Base-by-base conservation (phyloP, 768 basidiomycete genomes). In the Suillus lakei region DNA sequence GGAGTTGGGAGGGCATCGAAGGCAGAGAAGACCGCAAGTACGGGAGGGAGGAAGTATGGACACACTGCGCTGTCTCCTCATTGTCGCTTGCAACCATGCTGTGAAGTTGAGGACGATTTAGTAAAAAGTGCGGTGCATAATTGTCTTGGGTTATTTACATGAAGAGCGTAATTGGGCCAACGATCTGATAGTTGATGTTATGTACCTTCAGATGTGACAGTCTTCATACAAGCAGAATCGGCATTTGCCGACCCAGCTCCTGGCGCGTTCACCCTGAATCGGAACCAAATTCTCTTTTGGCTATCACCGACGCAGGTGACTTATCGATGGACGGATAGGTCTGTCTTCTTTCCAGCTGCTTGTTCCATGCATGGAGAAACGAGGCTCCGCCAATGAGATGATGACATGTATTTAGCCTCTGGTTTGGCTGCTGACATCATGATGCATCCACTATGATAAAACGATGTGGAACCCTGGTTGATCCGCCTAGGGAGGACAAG, bases 61-160 rank as follows among this genome's bases (percentile, higher is more conserved):
- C 21, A 41, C 69, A 50, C 59, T 72, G 72, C 51, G 69, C 77
- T 3, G 63, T 64, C 67, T 67, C 77, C 62, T 77, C 74, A 7
- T 74, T 62, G 68, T 70, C 74, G 69, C 68, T 77, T 66, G 69
- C 26, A 39, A 67, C 66, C 76, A 77, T 77, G 67, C 75, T 77
- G 44, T 56, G 60, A 69, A 71, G 55, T 60, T 26, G 46, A 21
- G 15, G 12, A 41, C 60, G 67, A 75, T 76, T 53, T 64, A 73
- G 66, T 50, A 64, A n/a, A 32, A 67, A 59, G 28, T 21, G 58
- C 28, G 36, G 38, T 28, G 12, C 12, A 59, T 59, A 38, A 38
- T 15, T 38, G 16, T 58, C 36, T 39, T 18, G 38, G 26, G 38
- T 41, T 39, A 41, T 39, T 59, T 39, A 59, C 58, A 41, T 59